phyloP scores from a whole-genome alignment of 2,329 filamentous ascomycete genomes.

The Trichoderma sp. region DNA sequence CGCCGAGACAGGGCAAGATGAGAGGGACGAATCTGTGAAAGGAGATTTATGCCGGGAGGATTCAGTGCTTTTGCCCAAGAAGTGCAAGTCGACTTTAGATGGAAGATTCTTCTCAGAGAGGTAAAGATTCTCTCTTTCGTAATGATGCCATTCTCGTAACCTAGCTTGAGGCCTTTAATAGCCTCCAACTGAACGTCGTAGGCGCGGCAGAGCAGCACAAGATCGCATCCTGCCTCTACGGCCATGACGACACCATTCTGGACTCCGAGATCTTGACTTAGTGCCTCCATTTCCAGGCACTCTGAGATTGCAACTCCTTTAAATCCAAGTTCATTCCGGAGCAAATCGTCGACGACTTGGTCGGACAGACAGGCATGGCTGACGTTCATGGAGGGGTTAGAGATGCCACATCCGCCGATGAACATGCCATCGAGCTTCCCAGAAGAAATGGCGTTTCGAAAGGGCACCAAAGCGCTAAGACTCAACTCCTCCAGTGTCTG shows the following conservation, averaged over 20 bases:
- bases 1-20: slow-evolving; percentile 78
- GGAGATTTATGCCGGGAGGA: slow-evolving; percentile 70
- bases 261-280: slow-evolving; percentile 95
- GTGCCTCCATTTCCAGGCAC: slow-evolving; percentile 92
- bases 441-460: slow-evolving; percentile 81
- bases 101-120: slow-evolving; percentile 74
- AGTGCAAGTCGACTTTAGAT: slow-evolving; percentile 79
- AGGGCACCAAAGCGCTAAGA: slow-evolving; percentile 86
- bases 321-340: slow-evolving; percentile 86
- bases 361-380: slow-evolving; percentile 93
- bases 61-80: slow-evolving; percentile 91
- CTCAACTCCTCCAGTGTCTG: slow-evolving; percentile 91
- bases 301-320: slow-evolving; percentile 92
- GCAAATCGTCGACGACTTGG: slow-evolving; percentile 84
- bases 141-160: slow-evolving; percentile 87
- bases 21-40: slow-evolving; percentile 76
- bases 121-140: slow-evolving; percentile 74
- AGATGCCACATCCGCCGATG: slow-evolving; percentile 90
- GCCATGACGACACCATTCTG: slow-evolving; percentile 97
- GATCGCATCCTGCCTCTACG: slow-evolving; percentile 90
- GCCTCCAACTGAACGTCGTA: slow-evolving; percentile 89
- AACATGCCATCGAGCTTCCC: slow-evolving; percentile 89
- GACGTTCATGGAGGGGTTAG: slow-evolving; percentile 86
- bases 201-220: slow-evolving; percentile 83
- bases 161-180: slow-evolving; percentile 82